Conservation (phyloP, 805 yeast genomes). For the Barnettozyma siamensis region DNA sequence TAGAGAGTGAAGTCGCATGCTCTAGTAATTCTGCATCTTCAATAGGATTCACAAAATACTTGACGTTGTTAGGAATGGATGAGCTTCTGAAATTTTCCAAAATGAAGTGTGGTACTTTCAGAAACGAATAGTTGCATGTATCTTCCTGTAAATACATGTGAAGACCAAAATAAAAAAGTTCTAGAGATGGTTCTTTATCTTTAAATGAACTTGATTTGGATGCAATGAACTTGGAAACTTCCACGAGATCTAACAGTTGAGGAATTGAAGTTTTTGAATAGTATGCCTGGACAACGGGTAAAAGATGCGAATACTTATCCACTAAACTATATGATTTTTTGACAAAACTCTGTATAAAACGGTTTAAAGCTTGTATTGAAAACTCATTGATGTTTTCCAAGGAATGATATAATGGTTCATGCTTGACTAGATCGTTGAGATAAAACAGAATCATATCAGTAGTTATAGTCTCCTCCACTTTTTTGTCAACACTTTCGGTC, state of each 20-base stretch:
- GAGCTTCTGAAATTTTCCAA: not conserved
- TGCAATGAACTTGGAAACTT: conserved; percentile 3
- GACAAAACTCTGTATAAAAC: conserved; percentile 5
- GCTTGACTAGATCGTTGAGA: conserved; percentile 2
- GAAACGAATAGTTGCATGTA: conserved; percentile 6
- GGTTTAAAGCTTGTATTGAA: not conserved
- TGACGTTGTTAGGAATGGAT: conserved; percentile 5
- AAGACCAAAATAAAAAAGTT: conserved; percentile 6
- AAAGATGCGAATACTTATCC: conserved; percentile 1
- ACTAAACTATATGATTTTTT: conserved; percentile 1
- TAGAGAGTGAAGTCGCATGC: not conserved
- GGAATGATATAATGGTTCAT: conserved; percentile 6
- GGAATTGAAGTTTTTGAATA: conserved; percentile 3
- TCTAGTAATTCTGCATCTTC: conserved; percentile 6
- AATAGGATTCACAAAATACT: conserved; percentile 6
- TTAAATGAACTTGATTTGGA: not conserved
- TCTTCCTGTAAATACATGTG: conserved; percentile 10
- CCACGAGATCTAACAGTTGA: conserved; percentile 4
- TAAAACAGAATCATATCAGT: conserved; percentile 6
- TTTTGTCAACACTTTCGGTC: not conserved
- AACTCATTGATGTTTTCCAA: not conserved
- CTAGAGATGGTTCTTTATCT: not conserved
- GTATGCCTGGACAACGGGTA: conserved; percentile 9
- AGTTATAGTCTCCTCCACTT: conserved; percentile 1
- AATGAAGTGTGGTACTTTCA: not conserved